Evolutionary conservation across 225 moss, liverwort and hornwort genomes (phyloP), one percentile per base, ranked within the genome.

Genomic region (Ulota crispa): DNA sequence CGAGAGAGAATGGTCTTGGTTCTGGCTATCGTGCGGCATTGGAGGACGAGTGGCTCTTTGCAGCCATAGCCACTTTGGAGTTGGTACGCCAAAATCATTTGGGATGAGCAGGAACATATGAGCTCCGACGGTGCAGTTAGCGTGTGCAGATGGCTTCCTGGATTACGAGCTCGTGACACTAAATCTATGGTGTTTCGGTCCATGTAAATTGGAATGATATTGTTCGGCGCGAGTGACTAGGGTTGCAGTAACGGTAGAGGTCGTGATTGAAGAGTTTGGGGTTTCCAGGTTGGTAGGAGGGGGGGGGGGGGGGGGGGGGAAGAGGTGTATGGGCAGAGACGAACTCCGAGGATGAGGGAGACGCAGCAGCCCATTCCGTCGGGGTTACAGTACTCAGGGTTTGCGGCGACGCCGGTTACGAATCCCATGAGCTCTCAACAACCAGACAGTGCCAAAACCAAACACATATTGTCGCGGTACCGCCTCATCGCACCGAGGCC

Each of bases 401-500:
- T 54, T 54, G 53, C 53, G 12, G n/a, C 41, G 21, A 36, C 65
- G 9, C 36, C 26, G 45, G 41, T 54, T 57, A 85, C 86, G 79
- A 81, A 61, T 77, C 74, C 75, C 43, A 64, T 67, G 78, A 85
- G 83, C 82, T 75, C 83, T 55, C 68, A 85, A 59, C 82, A 87
- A 70, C 77, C 81, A 27, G 78, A 66, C 19, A 66, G 53, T 45
- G 79, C 84, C n/a, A 92, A 87, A 84, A 90, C 91, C 6, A 87
- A 93, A 68, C 85, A 90, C 61, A 93, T 94, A 79, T 64, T 92
- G 68, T 90, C 95, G 28, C 91, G 96, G 75, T 96, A 91, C 68
- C 86, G 96, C 12, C 95, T 93, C 21, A 96, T 96, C 84, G 95
- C 93, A n/a, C 96, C 96, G 0, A 91, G 89, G 86, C 96, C 95